Conservation (phyloP, 116 monocot genomes). For the Dioscorea cayenensis region DNA sequence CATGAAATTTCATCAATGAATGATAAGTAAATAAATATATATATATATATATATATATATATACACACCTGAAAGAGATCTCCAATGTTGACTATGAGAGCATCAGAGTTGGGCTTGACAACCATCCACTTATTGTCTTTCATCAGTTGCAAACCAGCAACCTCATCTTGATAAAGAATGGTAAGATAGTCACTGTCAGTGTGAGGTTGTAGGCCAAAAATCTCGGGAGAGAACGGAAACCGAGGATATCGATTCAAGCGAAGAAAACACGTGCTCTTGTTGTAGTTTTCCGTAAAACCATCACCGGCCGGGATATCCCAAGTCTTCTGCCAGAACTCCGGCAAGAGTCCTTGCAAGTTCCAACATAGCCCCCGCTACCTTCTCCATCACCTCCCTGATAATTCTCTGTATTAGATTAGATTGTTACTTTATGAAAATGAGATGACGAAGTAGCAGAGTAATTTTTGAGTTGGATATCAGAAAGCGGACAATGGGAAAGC, state of each 20-base stretch:
- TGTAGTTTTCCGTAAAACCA: constrained; percentile 44
- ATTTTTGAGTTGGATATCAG: constrained; percentile 19
- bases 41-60: too few species aligned
- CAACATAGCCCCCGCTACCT: constrained; percentile 45
- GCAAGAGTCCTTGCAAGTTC: constrained; percentile 45
- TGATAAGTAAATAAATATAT: too few species aligned
- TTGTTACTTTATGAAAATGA: background rate
- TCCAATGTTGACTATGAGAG: constrained; percentile 90
- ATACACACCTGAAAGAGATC: constrained; percentile 92
- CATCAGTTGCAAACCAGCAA: constrained; percentile 74
- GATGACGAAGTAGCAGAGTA: constrained; percentile 17
- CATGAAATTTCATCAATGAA: too few species aligned
- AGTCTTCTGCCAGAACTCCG: constrained; percentile 42
- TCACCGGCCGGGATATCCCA: constrained; percentile 28
- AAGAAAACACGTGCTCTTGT: constrained; percentile 65
- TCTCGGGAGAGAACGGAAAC: constrained; percentile 56
- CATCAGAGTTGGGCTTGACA: constrained; percentile 65
- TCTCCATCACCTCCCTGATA: constrained; percentile 52
- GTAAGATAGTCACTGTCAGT: constrained; percentile 95
- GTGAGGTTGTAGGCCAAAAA: constrained; percentile 75
- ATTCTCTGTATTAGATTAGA: too few species aligned
- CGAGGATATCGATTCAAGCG: constrained; percentile 74
- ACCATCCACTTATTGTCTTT: constrained; percentile 74
- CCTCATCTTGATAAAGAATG: constrained; percentile 69
- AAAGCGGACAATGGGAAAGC: constrained; percentile 81